Base-by-base conservation (phyloP, 2,329 filamentous ascomycete species). In the Colletotrichum melonis region DNA sequence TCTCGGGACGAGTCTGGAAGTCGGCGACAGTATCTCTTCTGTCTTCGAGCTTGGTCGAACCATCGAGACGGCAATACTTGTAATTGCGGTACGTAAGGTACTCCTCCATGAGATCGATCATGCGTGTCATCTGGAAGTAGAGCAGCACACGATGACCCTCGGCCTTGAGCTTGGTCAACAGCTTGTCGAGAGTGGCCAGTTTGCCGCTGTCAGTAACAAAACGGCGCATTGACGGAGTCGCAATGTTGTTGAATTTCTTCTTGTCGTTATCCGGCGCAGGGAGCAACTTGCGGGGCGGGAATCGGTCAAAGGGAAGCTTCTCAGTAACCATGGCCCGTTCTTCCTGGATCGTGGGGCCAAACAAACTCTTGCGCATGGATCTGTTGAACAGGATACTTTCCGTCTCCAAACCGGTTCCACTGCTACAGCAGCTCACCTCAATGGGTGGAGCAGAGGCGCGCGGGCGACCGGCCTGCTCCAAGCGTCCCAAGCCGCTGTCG, bases 91-190 rank as follows among this genome's bases (percentile, higher is more conserved):
- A 98, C 0, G 97, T 98, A 72, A 99, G 88, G 78, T 98, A 99
- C 84, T 99, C 97, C 82, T 99, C 97, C 94, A 98, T 98, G 74
- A 99, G 87, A 82, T 99, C 96, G 80, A 99, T 98, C 97, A 99
- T 99, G 80, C 94, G 94, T 4, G 97, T 99, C 97, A 99, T 99
- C 87, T 99, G 97, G 94, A 99, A 99, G 88, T 99, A 99, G 24
- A 99, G 87, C 67, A 99, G 88, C 26, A 99, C 97, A 79, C 97
- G 95, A 78, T 99, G 97, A 46, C 94, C 94, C 75, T 93, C 94
- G 75, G 95, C 93, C 88, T 98, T 99, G 79, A 99, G 92, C 82
- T 95, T 90, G 81, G 94, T 94, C 16, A 99, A 89, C 22, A 99
- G 88, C 76, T 94, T 88, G 81, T 99, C 97, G 63, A 99, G 88